phyloP scores from a whole-genome alignment of 176 grass and related monocot genomes.

The Miscanthus lutarioriparius region DNA sequence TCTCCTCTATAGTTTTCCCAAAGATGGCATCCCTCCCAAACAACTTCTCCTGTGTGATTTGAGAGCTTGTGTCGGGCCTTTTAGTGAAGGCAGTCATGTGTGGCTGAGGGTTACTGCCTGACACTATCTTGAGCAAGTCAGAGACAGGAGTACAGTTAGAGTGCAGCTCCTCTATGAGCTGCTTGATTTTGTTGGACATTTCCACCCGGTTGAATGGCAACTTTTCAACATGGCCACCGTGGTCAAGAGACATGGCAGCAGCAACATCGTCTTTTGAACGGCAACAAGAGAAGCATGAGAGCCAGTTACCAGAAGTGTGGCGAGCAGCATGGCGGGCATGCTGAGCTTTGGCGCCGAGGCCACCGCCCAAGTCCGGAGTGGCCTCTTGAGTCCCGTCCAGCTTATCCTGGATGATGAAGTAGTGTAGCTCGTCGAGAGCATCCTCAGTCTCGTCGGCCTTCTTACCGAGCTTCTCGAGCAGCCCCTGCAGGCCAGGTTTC shows the following conservation, averaged over 20 bases:
- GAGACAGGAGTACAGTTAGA: background rate
- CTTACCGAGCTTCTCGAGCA: too few relatives aligned
- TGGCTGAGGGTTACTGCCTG: background rate
- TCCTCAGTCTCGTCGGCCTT: too few relatives aligned
- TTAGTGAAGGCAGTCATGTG: background rate
- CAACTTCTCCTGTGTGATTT: background rate
- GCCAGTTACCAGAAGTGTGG: too few relatives aligned
- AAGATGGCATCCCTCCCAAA: conserved; percentile 10
- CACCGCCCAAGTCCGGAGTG: too few relatives aligned
- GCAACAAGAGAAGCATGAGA: too few relatives aligned
- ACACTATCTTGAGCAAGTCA: background rate
- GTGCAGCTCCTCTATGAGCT: background rate
- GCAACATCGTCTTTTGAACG: background rate
- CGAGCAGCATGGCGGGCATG: too few relatives aligned
- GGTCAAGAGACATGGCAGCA: too few relatives aligned
- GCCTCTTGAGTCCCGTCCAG: too few relatives aligned
- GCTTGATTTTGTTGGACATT: background rate
- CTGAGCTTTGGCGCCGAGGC: too few relatives aligned
- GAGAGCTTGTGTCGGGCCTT: background rate
- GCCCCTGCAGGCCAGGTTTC: too few relatives aligned
- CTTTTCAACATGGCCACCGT: background rate
- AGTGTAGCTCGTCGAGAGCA: too few relatives aligned
- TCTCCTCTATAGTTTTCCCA: background rate
- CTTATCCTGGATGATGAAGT: too few relatives aligned
- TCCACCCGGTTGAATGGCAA: background rate